A percentile compares a stretch with the other conserved stretches of the same genome.
These are phyloP conservation scores for Phaffia australis DNA, from an alignment of 768 basidiomycete genomes.

Conservation along the genomic window DNA sequence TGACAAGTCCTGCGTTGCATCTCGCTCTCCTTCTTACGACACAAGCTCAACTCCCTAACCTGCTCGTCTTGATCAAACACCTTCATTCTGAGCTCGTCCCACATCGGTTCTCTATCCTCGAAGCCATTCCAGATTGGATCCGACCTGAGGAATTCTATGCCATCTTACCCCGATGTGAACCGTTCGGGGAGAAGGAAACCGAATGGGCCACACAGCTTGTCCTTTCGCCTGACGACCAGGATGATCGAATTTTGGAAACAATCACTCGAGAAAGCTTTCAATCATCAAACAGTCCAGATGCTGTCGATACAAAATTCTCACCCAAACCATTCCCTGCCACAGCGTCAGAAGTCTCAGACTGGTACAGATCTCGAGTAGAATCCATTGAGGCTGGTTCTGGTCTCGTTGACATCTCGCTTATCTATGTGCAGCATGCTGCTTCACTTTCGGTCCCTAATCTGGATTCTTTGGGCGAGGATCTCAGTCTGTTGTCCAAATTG, in stretches of 20 bases:
- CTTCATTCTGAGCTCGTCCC: conserved; percentile 56
- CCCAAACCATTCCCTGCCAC: conserved; percentile 39
- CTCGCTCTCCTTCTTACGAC: conserved; percentile 60
- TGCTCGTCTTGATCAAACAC: conserved; percentile 50
- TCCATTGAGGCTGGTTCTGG: conserved; percentile 56
- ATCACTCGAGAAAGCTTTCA: background rate
- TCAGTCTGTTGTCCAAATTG: conserved; percentile 71
- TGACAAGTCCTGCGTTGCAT: conserved; percentile 49
- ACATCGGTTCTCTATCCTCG: conserved; percentile 57
- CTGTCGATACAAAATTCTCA: conserved; percentile 3
- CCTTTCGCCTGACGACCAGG: background rate
- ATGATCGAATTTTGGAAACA: background rate
- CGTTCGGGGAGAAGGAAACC: conserved; percentile 43
- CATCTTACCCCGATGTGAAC: conserved; percentile 56
- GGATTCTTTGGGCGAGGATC: conserved; percentile 81
- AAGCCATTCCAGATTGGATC: conserved; percentile 61
- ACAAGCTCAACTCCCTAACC: conserved; percentile 48
- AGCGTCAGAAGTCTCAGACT: conserved; percentile 49
- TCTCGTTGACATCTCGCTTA: conserved; percentile 66
- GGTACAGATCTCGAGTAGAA: conserved; percentile 64
- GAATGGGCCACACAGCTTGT: conserved; percentile 13
- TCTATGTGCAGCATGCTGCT: conserved; percentile 72
- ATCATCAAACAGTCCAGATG: background rate
- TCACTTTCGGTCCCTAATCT: conserved; percentile 65
- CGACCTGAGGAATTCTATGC: conserved; percentile 53